Evolutionary conservation across 2,329 filamentous ascomycete species (phyloP).

Genomic region (Cladophialophora chaetospira): DNA sequence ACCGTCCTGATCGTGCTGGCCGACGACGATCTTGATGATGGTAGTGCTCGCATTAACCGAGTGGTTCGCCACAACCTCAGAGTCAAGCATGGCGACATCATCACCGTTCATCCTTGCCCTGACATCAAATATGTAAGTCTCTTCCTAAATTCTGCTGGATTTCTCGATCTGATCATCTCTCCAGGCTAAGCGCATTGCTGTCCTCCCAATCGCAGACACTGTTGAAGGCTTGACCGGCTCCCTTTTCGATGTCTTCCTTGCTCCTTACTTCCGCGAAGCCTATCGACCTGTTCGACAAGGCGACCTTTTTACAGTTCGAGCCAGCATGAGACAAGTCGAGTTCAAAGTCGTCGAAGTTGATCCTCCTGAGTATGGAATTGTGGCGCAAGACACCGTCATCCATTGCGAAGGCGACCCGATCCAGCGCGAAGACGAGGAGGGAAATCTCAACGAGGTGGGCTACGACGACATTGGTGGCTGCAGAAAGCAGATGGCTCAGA

Average conservation of each 20-base stretch:
- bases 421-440: constrained; percentile 97
- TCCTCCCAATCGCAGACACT: constrained; percentile 96
- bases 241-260: constrained; percentile 98
- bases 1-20: constrained; percentile 96
- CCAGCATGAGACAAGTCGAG: constrained; percentile 98
- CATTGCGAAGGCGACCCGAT: constrained; percentile 98
- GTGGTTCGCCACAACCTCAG: constrained; percentile 97
- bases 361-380: constrained; percentile 96
- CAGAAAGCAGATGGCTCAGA: constrained; percentile 99
- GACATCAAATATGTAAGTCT: constrained; percentile 98
- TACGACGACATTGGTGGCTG: constrained; percentile 99
- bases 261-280: constrained; percentile 98
- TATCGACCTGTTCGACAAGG: constrained; percentile 97
- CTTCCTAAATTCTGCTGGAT: background rate
- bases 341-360: constrained; percentile 99
- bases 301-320: constrained; percentile 94
- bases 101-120: constrained; percentile 95
- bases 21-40: constrained; percentile 97
- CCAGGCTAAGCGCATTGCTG: constrained; percentile 96
- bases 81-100: constrained; percentile 97
- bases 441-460: constrained; percentile 97
- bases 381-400: constrained; percentile 97
- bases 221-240: constrained; percentile 97
- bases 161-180: constrained; percentile 10
- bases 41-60: constrained; percentile 95